phyloP scores from a whole-genome alignment of 2,329 filamentous ascomycete species.

The Aquanectria penicillioides region DNA sequence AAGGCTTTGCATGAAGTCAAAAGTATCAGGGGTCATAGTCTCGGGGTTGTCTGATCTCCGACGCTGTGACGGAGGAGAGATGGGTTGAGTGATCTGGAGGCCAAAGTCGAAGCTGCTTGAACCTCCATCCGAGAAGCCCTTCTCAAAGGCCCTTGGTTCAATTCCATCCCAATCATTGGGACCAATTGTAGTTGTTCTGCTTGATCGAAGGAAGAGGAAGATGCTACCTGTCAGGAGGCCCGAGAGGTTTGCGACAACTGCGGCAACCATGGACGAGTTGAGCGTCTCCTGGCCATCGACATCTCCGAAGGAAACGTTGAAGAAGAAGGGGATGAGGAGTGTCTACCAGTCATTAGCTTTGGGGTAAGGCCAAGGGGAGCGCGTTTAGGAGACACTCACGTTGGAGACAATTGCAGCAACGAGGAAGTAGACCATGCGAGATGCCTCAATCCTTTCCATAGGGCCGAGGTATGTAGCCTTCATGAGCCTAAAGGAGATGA shows the following conservation, averaged over 20 bases:
- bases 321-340: conserved; percentile 72
- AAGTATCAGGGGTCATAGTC: conserved; percentile 2
- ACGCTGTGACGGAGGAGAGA: conserved; percentile 8
- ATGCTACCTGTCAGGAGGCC: conserved; percentile 73
- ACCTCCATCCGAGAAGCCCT: conserved; percentile 26
- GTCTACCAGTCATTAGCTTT: conserved; percentile 56
- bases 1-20: neutral
- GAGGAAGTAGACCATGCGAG: conserved; percentile 76
- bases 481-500: conserved; percentile 67
- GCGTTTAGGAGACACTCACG: conserved; percentile 53
- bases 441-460: conserved; percentile 70
- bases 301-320: conserved; percentile 60
- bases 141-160: conserved; percentile 25
- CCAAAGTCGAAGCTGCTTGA: conserved; percentile 25
- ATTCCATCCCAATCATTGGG: conserved; percentile 53
- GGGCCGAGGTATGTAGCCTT: conserved; percentile 64
- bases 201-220: conserved; percentile 74
- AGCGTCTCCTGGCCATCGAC: conserved; percentile 52
- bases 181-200: conserved; percentile 65
- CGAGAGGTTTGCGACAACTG: conserved; percentile 72
- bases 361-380: neutral
- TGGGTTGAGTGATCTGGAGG: conserved; percentile 23
- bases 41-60: conserved; percentile 5
- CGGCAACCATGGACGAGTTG: conserved; percentile 69
- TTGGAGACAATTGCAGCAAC: conserved; percentile 65